Base-by-base conservation (phyloP, 2,329 filamentous ascomycete genomes). In the Cordyceps tenuipes region DNA sequence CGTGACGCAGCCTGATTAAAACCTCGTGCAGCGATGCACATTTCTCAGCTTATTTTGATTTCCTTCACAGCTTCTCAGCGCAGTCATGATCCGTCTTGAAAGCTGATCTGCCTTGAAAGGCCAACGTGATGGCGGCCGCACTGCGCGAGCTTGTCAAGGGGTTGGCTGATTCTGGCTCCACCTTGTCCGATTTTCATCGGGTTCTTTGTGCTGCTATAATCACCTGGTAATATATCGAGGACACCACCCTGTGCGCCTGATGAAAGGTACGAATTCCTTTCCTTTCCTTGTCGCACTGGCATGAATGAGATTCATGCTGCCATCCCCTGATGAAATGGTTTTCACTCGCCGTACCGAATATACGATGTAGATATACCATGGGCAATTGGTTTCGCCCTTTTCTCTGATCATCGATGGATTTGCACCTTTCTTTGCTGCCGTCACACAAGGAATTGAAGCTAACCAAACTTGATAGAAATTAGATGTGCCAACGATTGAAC, bases 321-420 rank as follows among this genome's bases (percentile, higher is more conserved):
- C 43, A 23, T 50, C 43, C 15, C 26, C 60, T 62, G 62, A 63
- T 62, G 47, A 62, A 62, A 62, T 57, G 62, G 60, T 57, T 60
- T 60, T 62, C 62, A 63, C 60, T 62, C 62, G 62, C 62, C 62
- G 62, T 63, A 62, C 60, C 60, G 48, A 63, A 63, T 46, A 48
- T 48, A 54, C 34, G 31, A 55, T 62, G 62, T 62, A 52, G 62
- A 63, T 62, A 34, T 60, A 60, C 60, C 62, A 56, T 41, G 53
- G 62, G 57, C 60, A 53, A 52, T 61, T 63, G 62, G 62, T 63
- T 63, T 63, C 62, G 60, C 60, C 62, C 36, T 34, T 61, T 62
- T 57, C 34, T 60, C 57, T 60, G 47, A 53, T 57, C 39, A 17
- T 39, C 26, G 19, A 62, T 44, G n/a, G 34, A 47, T 53, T 54